Evolutionary conservation across 2,329 filamentous ascomycete genomes (phyloP).

Genomic region (Apiospora rasikravindrae): DNA sequence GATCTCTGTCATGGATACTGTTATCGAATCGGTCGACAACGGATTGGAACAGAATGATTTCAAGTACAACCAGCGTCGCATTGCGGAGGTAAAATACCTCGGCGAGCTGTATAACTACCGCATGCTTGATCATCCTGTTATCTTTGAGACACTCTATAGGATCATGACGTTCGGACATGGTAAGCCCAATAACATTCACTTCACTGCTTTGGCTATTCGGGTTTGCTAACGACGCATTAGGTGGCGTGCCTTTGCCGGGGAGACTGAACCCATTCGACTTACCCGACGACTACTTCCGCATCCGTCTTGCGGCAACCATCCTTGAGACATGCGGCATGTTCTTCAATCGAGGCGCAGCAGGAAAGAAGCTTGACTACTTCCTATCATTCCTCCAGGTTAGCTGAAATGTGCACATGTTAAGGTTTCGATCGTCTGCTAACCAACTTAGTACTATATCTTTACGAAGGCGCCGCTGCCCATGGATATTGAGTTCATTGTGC

Average conservation of each 20-base stretch:
- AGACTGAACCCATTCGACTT: constrained; percentile 79
- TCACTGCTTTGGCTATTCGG: constrained; percentile 14
- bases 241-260: constrained; percentile 81
- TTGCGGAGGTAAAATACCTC: constrained; percentile 95
- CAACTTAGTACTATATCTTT: constrained; percentile 82
- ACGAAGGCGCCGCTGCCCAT: constrained; percentile 90
- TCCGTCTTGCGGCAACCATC: constrained; percentile 85
- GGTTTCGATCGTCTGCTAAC: constrained; percentile 25
- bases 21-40: constrained; percentile 85
- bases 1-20: constrained; percentile 87
- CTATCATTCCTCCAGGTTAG: constrained; percentile 86
- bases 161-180: constrained; percentile 91
- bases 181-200: constrained; percentile 39
- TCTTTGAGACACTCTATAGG: constrained; percentile 95
- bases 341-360: constrained; percentile 90
- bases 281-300: constrained; percentile 94
- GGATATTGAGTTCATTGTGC: constrained; percentile 96
- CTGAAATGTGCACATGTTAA: constrained; percentile 23
- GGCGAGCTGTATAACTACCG: constrained; percentile 98
- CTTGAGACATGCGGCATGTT: constrained; percentile 96
- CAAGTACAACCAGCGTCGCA: constrained; percentile 92
- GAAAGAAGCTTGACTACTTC: constrained; percentile 98
- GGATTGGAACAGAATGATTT: constrained; percentile 97
- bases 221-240: constrained; percentile 42
- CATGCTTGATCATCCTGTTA: constrained; percentile 91